phyloP scores from a whole-genome alignment of 306 rosid species.

The Erythrophleum fordii region DNA sequence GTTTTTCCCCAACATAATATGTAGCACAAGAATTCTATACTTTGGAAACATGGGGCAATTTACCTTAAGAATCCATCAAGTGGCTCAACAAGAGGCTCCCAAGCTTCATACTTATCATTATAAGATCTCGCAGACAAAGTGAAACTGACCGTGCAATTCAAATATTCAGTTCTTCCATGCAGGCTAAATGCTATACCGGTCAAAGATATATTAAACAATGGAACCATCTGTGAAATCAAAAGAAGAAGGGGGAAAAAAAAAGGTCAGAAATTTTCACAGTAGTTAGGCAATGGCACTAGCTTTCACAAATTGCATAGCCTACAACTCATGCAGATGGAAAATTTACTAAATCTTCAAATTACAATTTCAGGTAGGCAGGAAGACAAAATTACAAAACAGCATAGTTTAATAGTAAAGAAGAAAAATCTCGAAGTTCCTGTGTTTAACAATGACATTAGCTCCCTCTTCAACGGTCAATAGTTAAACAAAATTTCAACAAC shows the following conservation, averaged over 20 bases:
- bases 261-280: constrained; percentile 27
- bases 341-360: not conserved
- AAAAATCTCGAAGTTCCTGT: not conserved
- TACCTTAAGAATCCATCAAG: constrained; percentile 92
- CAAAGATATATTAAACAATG: constrained; percentile 87
- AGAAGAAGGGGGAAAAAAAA: constrained; percentile 22
- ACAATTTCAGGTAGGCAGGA: constrained; percentile 5
- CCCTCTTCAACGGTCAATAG: not conserved
- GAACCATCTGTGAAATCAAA: constrained; percentile 85
- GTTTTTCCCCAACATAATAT: constrained; percentile 23
- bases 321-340: not conserved
- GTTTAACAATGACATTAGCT: not conserved
- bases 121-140: constrained; percentile 89
- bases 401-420: not conserved
- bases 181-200: constrained; percentile 72
- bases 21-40: constrained; percentile 1
- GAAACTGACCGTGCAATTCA: constrained; percentile 76
- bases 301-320: constrained; percentile 14
- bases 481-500: not conserved
- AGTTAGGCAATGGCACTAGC: constrained; percentile 3
- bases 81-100: constrained; percentile 98
- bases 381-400: constrained; percentile 6
- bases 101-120: constrained; percentile 87
- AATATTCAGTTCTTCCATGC: constrained; percentile 76
- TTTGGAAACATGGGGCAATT: not conserved